phyloP scores from a whole-genome alignment of 179 eudicot genomes.

The Pouteria campechiana region DNA sequence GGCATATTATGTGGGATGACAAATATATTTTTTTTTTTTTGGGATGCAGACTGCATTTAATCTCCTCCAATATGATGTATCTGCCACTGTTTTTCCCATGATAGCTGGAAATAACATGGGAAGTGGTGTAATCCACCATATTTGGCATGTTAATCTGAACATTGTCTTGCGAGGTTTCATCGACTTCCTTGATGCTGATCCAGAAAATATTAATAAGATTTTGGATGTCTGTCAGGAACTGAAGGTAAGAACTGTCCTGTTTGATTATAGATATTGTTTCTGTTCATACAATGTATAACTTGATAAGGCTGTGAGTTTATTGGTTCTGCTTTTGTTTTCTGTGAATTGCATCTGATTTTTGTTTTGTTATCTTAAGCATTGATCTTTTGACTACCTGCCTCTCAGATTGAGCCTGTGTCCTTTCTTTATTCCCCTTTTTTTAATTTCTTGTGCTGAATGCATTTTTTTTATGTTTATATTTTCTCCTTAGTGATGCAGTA shows the following conservation, averaged over 20 bases:
- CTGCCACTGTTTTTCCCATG: conserved; percentile 44
- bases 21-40: background rate
- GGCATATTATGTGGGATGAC: background rate
- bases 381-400: too few species aligned
- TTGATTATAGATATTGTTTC: background rate
- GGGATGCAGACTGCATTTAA: conserved; percentile 75
- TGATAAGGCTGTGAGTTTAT: too few species aligned
- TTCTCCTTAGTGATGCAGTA: too few species aligned
- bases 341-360: too few species aligned
- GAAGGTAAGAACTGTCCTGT: conserved; percentile 51
- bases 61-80: conserved; percentile 68
- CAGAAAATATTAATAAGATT: conserved; percentile 34
- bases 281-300: too few species aligned
- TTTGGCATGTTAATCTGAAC: conserved; percentile 65
- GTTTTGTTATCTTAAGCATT: too few species aligned
- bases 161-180: conserved; percentile 60
- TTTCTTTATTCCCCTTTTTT: too few species aligned
- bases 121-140: conserved; percentile 38
- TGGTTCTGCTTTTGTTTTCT: too few species aligned
- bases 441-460: too few species aligned
- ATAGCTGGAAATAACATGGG: conserved; percentile 34
- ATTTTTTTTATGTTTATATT: too few species aligned
- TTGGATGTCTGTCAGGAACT: conserved; percentile 76
- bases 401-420: too few species aligned
- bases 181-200: conserved; percentile 39